phyloP scores from a whole-genome alignment of 208 protist genomes.

The Leishmania tropica region DNA sequence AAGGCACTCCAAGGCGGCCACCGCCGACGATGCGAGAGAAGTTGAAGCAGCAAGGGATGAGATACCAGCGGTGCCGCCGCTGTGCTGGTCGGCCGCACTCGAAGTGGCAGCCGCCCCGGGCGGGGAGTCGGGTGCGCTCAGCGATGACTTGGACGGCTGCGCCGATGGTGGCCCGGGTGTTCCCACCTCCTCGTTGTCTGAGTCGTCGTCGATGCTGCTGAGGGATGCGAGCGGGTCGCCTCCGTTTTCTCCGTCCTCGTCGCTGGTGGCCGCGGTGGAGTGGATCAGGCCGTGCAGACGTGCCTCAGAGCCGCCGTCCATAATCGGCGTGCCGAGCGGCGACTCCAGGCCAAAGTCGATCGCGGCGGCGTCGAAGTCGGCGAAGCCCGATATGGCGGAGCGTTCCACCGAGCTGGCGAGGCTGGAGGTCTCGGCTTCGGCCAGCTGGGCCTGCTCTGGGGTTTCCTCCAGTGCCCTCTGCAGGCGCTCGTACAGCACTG shows the following conservation, averaged over 20 bases:
- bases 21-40: background rate
- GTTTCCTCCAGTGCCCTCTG: constrained; percentile 53
- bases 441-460: constrained; percentile 64
- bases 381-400: constrained; percentile 12
- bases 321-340: constrained; percentile 6
- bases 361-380: constrained; percentile 36
- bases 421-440: constrained; percentile 68
- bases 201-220: constrained; percentile 23
- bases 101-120: background rate
- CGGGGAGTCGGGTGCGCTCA: background rate
- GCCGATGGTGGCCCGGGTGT: background rate
- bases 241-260: constrained; percentile 7
- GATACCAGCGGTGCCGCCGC: background rate
- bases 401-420: constrained; percentile 70
- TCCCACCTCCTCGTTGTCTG: constrained; percentile 17
- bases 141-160: no score
- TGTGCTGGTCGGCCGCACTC: constrained; percentile 14
- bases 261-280: constrained; percentile 2
- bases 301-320: constrained; percentile 23
- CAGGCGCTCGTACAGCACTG: constrained; percentile 41
- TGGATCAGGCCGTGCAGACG: constrained; percentile 16
- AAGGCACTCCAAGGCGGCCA: constrained; percentile 4
- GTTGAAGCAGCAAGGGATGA: background rate
- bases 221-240: constrained; percentile 25
- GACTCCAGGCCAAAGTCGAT: constrained; percentile 61